Base-by-base conservation (phyloP, 441 rosid genomes). In the Viola pubescens region DNA sequence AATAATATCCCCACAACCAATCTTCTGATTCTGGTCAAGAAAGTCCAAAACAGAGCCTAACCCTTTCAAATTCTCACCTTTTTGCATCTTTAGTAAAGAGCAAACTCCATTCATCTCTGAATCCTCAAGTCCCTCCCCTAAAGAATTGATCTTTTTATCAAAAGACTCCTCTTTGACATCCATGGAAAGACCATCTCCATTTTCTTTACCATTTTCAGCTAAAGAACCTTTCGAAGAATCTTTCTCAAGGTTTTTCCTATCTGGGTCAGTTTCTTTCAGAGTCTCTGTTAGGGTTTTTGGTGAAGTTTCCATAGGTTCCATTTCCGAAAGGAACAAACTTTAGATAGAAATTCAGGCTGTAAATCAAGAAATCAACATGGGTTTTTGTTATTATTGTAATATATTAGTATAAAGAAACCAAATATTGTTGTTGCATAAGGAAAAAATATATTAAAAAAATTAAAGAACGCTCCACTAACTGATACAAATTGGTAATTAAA, bases 81-180 rank as follows among this genome's bases (percentile, higher is more conserved):
- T 79, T 58, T 68, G 74, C 85, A 80, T 78, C 58, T 73, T 63
- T 64, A 82, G 61, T 76, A 82, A 57, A 10, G 87, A 81, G 6
- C 89, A 81, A 50, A 70, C 82, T 39, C 83, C 94, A 73, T 81
- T 81, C 73, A 80, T 72, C 46, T 75, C 85, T 46, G 71, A 69
- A 76, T 80, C 89, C 48, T 63, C 55, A 8, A 51, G 62, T 42
- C 19, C 75, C 54, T 53, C 14, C n/a, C 13, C 41, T 12, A 38
- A 12, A 66, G 45, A 2, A 56, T 43, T 41, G 4, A 4, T 4
- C 37, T 4, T 52, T 19, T 10, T 37, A 39, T 14, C 45, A 26
- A 56, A 48, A 56, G 5, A 11, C 10, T 48, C 34, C 7, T 59
- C 58, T 6, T 61, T 56, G 7, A 61, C 42, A 50, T 49, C 44